phyloP scores from a whole-genome alignment of 768 basidiomycete species.

The Tricholoma matsutake region DNA sequence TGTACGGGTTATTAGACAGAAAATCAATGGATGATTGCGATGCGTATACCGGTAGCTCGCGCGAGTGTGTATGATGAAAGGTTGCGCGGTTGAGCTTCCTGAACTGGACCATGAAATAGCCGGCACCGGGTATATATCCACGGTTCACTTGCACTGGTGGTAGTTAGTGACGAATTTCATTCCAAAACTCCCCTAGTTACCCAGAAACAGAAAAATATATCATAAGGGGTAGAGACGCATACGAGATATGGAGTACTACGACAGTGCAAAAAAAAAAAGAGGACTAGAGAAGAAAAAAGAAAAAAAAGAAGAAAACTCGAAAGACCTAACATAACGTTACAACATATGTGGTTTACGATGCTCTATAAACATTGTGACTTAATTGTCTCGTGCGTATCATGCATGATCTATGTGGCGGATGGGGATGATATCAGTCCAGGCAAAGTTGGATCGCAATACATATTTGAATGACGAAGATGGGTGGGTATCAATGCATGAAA shows the following conservation, averaged over 20 bases:
- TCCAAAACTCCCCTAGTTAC: slow-evolving; percentile 4
- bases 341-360: slow-evolving; percentile 51
- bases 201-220: slow-evolving; percentile 22
- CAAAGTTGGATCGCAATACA: slow-evolving; percentile 22
- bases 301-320: slow-evolving; percentile 20
- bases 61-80: slow-evolving; percentile 1
- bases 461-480: slow-evolving; percentile 9
- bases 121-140: not conserved
- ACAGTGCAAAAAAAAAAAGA: slow-evolving; percentile 17
- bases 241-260: slow-evolving; percentile 11
- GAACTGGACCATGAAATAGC: not conserved
- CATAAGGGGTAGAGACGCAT: slow-evolving; percentile 10
- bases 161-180: not conserved
- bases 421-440: slow-evolving; percentile 11
- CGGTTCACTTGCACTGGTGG: not conserved
- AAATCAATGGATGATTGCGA: not conserved
- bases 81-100: not conserved
- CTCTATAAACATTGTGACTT: slow-evolving; percentile 41
- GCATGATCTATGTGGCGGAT: slow-evolving; percentile 5
- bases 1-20: not conserved
- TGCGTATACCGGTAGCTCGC: not conserved
- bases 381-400: slow-evolving; percentile 11
- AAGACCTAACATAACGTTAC: slow-evolving; percentile 27
- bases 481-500: slow-evolving; percentile 29
- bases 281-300: too few species aligned